Evolutionary conservation across 176 grass and related monocot species (phyloP).

Genomic region (Rhynchospora breviuscula): DNA sequence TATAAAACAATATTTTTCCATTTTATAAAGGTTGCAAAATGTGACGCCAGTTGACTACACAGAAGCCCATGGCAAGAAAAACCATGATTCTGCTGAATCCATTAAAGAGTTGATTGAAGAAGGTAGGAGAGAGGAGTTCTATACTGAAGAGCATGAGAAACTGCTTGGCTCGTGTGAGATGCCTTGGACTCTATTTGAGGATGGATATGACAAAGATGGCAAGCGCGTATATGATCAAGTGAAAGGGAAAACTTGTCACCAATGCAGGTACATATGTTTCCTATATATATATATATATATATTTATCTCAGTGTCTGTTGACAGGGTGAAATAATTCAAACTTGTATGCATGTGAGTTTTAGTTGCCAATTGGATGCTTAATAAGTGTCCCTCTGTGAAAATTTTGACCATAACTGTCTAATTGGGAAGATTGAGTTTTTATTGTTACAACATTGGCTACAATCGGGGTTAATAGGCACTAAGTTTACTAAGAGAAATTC

Average conservation of each 20-base stretch:
- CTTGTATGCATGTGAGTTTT: background rate
- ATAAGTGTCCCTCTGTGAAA: background rate
- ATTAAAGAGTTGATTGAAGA: constrained; percentile 26
- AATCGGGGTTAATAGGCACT: background rate
- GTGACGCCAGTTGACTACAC: constrained; percentile 47
- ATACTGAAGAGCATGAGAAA: constrained; percentile 80
- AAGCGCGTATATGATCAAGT: constrained; percentile 71
- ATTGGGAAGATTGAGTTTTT: background rate
- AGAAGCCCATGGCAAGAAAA: constrained; percentile 21
- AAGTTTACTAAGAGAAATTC: too few relatives aligned
- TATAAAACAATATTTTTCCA: background rate
- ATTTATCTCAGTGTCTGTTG: background rate
- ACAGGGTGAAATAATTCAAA: background rate
- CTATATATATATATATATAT: too few relatives aligned
- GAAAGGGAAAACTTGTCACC: constrained; percentile 76
- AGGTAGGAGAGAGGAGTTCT: constrained; percentile 71
- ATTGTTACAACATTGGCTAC: background rate
- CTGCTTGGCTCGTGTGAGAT: constrained; percentile 52
- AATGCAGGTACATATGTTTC: constrained; percentile 55
- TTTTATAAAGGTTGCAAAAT: constrained; percentile 52
- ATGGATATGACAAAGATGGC: constrained; percentile 45
- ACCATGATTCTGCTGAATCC: background rate
- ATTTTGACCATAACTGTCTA: too few relatives aligned
- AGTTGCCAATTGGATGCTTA: background rate
- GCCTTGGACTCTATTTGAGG: constrained; percentile 73